Evolutionary conservation across 306 rosid genomes (phyloP), one percentile per base, ranked within the genome.

Genomic region (Astragalus membranaceus): DNA sequence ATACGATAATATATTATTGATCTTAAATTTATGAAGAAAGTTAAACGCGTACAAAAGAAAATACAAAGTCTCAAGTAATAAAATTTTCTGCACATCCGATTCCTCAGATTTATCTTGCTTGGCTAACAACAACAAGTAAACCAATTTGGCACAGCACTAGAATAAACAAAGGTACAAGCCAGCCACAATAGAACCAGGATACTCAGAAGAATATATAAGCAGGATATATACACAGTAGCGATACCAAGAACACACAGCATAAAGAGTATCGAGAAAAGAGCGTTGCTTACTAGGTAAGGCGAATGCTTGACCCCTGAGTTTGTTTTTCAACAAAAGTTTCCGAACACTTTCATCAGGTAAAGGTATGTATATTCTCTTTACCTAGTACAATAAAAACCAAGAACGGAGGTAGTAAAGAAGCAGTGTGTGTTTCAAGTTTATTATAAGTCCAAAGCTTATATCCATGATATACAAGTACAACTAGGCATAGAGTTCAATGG

Each of bases 221-320:
- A 66, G 55, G 11, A 59, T 49, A 33, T 5, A 29, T 29, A 60
- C 10, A 36, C 0, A 36, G 26, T 0, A 1, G n/a, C 33, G 6
- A 47, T 17, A 41, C 10, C 44, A 47, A 10, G 47, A 16, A 60
- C 7, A 56, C 26, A 5, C 30, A 43, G 3, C 8, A 64, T 68
- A 64, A 77, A n/a, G 36, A 74, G 64, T 10, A 72, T 37, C 59
- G 30, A 7, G 59, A 41, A 35, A 73, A 64, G 67, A 77, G 67
- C 60, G 32, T 14, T 67, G 78, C 97, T 88, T 84, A 94, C 98
- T 77, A 46, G 98, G 95, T 84, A 94, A 80, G 68, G 97, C 88
- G 82, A 75, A 94, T 9, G 97, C 86, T 82, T 94, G 97, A 79
- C 96, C 98, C 90, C 88, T 94, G 78, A 94, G 98, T 75, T 81